Evolutionary conservation across 306 rosid species (phyloP).

Genomic region (Vigna unguiculata): DNA sequence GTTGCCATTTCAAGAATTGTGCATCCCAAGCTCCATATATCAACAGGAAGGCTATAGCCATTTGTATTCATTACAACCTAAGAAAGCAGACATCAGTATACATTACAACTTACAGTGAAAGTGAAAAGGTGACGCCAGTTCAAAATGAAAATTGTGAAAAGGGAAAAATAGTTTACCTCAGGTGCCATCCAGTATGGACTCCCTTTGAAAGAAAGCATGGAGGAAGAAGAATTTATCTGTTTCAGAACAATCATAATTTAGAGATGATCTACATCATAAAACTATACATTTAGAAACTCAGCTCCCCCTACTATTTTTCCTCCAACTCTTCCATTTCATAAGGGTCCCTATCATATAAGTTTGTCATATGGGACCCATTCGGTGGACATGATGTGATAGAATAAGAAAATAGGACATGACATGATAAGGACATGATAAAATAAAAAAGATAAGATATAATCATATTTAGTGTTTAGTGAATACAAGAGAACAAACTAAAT

Average conservation of each 20-base stretch:
- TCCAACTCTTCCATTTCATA: neutral
- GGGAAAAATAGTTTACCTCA: constrained; percentile 62
- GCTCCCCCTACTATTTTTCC: neutral
- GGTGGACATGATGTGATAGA: too few species aligned
- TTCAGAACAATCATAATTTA: constrained; percentile 46
- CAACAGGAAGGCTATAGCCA: constrained; percentile 91
- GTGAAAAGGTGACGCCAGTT: constrained; percentile 19
- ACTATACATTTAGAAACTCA: constrained; percentile 18
- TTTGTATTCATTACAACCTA: constrained; percentile 97
- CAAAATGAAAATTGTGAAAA: constrained; percentile 21
- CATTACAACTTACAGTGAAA: constrained; percentile 15
- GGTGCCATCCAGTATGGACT: constrained; percentile 99
- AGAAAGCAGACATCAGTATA: constrained; percentile 35
- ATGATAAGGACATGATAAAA: too few species aligned
- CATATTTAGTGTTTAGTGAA: too few species aligned
- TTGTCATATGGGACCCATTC: too few species aligned
- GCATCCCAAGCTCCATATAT: constrained; percentile 97
- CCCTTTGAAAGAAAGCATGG: constrained; percentile 98
- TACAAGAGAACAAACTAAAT: too few species aligned
- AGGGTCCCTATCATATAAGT: neutral
- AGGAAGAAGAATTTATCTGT: constrained; percentile 75
- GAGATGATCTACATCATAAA: constrained; percentile 28
- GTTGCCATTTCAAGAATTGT: constrained; percentile 98
- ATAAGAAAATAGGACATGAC: too few species aligned
- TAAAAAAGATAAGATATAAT: too few species aligned